A percentile compares a stretch with the other conserved stretches of the same genome.
These are phyloP conservation scores for Zhuliangozyma blackwelliae DNA, from an alignment of 1,139 yeast genomes.

Conservation along the genomic window DNA sequence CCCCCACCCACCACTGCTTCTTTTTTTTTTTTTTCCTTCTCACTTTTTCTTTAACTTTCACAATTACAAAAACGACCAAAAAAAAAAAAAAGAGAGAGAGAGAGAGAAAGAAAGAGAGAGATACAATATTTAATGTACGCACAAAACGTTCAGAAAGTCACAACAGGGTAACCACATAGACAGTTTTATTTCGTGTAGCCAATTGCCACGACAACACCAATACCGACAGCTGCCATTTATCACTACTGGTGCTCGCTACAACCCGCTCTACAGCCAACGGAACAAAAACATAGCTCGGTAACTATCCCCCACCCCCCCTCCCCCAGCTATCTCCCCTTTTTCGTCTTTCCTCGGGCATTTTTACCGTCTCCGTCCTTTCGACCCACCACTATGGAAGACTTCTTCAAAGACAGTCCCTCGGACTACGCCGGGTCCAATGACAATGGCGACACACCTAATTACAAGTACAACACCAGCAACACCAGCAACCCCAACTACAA, in stretches of 20 bases:
- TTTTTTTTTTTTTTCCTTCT: neutral
- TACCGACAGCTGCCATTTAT: too few species aligned
- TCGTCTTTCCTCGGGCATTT: neutral
- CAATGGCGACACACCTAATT: conserved; percentile 3
- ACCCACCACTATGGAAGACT: conserved; percentile 28
- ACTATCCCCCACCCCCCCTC: too few species aligned
- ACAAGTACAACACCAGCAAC: neutral
- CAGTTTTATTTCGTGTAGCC: too few species aligned
- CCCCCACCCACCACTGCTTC: neutral
- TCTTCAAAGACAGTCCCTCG: conserved; percentile 35
- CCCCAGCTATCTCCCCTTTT: neutral
- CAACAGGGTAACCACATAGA: too few species aligned
- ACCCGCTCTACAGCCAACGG: too few species aligned
- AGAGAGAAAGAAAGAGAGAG: neutral
- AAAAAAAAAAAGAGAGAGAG: neutral
- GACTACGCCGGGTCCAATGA: conserved; percentile 14
- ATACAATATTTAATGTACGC: too few species aligned
- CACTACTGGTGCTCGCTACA: too few species aligned
- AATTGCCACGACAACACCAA: too few species aligned
- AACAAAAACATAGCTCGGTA: too few species aligned
- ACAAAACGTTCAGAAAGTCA: too few species aligned
- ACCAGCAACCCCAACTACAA: conserved; percentile 1
- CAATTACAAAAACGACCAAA: neutral
- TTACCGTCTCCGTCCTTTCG: neutral
- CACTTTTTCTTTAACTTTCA: neutral